phyloP scores from a whole-genome alignment of 192 early-diverging fungal species.

The Coemansia sp. region DNA sequence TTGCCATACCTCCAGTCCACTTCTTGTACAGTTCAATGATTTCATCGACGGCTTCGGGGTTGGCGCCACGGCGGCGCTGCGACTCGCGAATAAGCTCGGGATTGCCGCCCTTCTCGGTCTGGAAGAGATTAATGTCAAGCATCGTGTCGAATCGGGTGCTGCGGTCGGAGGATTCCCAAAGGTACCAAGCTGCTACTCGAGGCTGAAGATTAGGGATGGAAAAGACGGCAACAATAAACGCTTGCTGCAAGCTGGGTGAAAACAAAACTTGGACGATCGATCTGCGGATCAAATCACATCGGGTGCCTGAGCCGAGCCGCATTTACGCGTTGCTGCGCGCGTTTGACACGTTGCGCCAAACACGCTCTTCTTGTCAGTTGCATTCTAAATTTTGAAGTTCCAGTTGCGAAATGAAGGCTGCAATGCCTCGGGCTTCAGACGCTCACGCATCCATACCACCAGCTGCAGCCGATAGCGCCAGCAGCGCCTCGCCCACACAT shows the following conservation, averaged over 20 bases:
- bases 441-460: too few species aligned
- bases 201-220: too few species aligned
- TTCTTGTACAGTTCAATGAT: conserved; percentile 84
- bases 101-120: conserved; percentile 88
- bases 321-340: too few species aligned
- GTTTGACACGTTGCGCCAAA: too few species aligned
- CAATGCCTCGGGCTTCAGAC: too few species aligned
- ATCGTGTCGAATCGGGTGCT: conserved; percentile 28
- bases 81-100: conserved; percentile 91
- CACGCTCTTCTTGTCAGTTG: too few species aligned
- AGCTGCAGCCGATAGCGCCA: too few species aligned
- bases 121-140: conserved; percentile 92
- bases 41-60: conserved; percentile 84
- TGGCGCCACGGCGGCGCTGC: conserved; percentile 81
- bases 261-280: neutral
- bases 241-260: too few species aligned
- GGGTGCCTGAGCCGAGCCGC: neutral
- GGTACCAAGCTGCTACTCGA: too few species aligned
- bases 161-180: too few species aligned
- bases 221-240: too few species aligned
- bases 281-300: neutral
- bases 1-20: conserved; percentile 73
- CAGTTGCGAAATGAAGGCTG: neutral
- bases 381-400: too few species aligned
- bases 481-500: neutral